Percentiles rank a stretch among this genome's conserved stretches.
Conservation (phyloP, 371 early-diverging fungal species). For the Actinomucor elegans region DNA sequence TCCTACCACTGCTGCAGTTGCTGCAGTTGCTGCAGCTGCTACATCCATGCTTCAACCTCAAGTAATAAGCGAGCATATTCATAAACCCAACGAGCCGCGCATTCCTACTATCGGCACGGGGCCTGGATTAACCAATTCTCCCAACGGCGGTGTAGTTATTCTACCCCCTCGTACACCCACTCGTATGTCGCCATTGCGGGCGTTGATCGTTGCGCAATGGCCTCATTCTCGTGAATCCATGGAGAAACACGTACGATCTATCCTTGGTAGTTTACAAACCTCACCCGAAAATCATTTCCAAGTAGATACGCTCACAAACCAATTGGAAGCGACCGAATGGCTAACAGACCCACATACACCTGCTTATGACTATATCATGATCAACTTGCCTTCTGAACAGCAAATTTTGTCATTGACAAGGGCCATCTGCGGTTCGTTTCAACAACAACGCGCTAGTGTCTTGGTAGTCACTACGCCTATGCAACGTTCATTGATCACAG, state of each 20-base stretch:
- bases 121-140: slow-evolving; percentile 10
- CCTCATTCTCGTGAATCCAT: slow-evolving; percentile 35
- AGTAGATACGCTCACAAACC: slow-evolving; percentile 29
- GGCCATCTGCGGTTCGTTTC: slow-evolving; percentile 35
- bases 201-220: slow-evolving; percentile 47
- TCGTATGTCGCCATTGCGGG: slow-evolving; percentile 27
- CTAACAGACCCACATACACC: slow-evolving; percentile 30
- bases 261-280: slow-evolving; percentile 21
- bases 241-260: slow-evolving; percentile 39
- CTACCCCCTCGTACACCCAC: slow-evolving; percentile 42
- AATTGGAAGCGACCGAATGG: slow-evolving; percentile 32
- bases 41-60: neutral
- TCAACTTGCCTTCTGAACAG: slow-evolving; percentile 51
- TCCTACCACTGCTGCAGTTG: neutral
- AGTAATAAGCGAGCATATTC: neutral
- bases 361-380: slow-evolving; percentile 51
- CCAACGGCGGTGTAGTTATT: slow-evolving; percentile 20
- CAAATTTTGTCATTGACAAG: slow-evolving; percentile 47
- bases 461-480: slow-evolving; percentile 61
- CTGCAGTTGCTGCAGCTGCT: slow-evolving; percentile 1
- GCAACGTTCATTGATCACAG: slow-evolving; percentile 57
- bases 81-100: slow-evolving; percentile 3
- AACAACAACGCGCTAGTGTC: slow-evolving; percentile 44
- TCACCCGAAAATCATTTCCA: slow-evolving; percentile 1
- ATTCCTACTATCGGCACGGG: slow-evolving; percentile 20